Percentiles rank a stretch among this genome's conserved stretches.
phyloP scores from a whole-genome alignment of 768 basidiomycete genomes.

The Baorangia bicolor region DNA sequence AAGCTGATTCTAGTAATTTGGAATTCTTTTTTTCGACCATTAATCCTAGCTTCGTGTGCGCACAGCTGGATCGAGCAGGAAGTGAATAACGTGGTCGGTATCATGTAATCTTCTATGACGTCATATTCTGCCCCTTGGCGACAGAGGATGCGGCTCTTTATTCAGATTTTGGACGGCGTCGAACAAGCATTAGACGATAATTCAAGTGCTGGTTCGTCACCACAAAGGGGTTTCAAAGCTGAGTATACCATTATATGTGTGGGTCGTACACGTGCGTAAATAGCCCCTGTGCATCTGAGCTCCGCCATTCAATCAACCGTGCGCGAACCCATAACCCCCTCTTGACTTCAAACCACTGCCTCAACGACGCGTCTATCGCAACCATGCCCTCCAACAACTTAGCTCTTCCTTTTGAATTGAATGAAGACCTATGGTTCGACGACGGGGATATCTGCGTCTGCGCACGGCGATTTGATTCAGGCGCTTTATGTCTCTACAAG shows the following conservation, averaged over 20 bases:
- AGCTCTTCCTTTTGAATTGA: neutral
- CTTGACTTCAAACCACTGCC: neutral
- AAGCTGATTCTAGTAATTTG: too few species aligned
- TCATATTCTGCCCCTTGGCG: too few species aligned
- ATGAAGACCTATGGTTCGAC: constrained; percentile 7
- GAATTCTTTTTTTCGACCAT: too few species aligned
- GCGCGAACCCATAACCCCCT: neutral
- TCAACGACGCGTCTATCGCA: neutral
- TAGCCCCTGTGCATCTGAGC: neutral
- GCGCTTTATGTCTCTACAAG: constrained; percentile 4
- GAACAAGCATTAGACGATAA: neutral
- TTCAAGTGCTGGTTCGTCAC: neutral
- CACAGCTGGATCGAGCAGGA: too few species aligned
- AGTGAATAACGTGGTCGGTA: too few species aligned
- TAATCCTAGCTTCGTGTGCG: too few species aligned
- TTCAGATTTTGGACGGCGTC: too few species aligned
- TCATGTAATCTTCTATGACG: too few species aligned
- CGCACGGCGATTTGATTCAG: constrained; percentile 4
- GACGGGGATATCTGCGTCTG: constrained; percentile 3
- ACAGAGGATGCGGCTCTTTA: too few species aligned
- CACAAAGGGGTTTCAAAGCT: neutral
- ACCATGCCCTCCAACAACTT: neutral
- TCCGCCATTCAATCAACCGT: neutral
- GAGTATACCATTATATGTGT: neutral
- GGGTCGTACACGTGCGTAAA: neutral